Evolutionary conservation across 2,329 filamentous ascomycete species (phyloP), one percentile per base, ranked within the genome.

Genomic region (Anthostomella pinea): DNA sequence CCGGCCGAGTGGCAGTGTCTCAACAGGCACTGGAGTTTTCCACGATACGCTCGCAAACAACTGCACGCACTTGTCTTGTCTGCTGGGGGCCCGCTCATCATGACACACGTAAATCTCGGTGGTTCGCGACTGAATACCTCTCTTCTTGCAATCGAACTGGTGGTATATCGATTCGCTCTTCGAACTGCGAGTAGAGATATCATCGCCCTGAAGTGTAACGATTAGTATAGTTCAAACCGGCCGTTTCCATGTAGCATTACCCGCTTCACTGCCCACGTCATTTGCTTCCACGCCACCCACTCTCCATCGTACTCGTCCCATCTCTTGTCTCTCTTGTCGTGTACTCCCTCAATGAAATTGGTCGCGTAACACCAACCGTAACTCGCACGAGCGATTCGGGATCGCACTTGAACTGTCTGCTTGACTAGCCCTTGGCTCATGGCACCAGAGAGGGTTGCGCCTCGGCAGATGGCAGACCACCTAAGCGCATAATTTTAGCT

Each of bases 381-480:
- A 17, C 21, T 43, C 2, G 11, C 23, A 2, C 39, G 31, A 9
- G 42, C 32, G 7, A 42, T 26, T 10, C 32, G 24, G 15, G 42
- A 43, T 10, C 30, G 14, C 5, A 45, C 21, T 6, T 9, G 9
- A 6, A 10, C 6, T 9, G 25, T 14, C 8, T 1, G 1, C 5
- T 18, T 2, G 3, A 9, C 4, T 8, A 26, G 21, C 15, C 25
- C 15, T 8, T 20, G 25, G 2, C 15, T 13, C 2, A 13, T 8
- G 3, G 31, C 31, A 24, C 37, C 40, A 7, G 30, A 38, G 5
- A 45, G 27, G 2, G 38, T 23, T n/a, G 48, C 48, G 4, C 48
- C 48, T 13, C 48, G 48, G 25, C 48, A 41, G 13, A 49, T 37
- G 1, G 48, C 45, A 2, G 48, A 43, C 30, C 48, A 42, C 7